Conservation (phyloP, 495 filamentous ascomycete species). For the Tuber microsphaerosporum region DNA sequence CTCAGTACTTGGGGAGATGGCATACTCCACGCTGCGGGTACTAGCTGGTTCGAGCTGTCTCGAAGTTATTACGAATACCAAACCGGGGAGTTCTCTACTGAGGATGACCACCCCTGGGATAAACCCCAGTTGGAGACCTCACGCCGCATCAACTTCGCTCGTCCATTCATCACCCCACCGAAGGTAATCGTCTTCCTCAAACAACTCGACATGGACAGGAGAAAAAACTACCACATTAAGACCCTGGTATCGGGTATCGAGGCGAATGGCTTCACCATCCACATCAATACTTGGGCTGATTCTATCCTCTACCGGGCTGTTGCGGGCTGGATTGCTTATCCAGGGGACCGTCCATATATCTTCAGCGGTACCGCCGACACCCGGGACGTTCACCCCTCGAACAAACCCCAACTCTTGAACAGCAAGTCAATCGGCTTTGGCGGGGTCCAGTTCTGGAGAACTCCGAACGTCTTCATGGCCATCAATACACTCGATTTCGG, state of each 20-base stretch:
- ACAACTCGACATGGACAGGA: neutral
- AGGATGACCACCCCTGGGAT: neutral
- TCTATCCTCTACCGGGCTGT: conserved; percentile 8
- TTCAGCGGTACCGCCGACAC: conserved; percentile 8
- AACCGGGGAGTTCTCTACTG: conserved; percentile 6
- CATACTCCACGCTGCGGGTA: neutral
- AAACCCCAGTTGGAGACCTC: neutral
- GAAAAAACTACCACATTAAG: neutral
- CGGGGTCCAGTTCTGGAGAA: neutral
- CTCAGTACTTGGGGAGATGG: neutral
- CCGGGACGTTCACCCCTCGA: neutral
- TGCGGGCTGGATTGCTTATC: conserved; percentile 8
- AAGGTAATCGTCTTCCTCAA: conserved; percentile 5
- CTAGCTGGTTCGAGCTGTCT: conserved; percentile 4
- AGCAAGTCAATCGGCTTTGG: neutral
- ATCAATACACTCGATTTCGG: conserved; percentile 8
- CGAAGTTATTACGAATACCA: neutral
- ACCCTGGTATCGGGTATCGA: conserved; percentile 5
- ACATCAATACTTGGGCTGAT: conserved; percentile 24
- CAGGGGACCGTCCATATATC: neutral
- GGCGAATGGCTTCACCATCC: conserved; percentile 25
- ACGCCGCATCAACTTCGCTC: neutral
- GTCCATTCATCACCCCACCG: neutral
- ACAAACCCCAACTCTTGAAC: conserved; percentile 7
- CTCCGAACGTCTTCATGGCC: conserved; percentile 3